Percentiles rank a stretch among this genome's conserved stretches.
Evolutionary conservation across 352 stramenopile species (phyloP).

Genomic region (Phytophthora brassicae): DNA sequence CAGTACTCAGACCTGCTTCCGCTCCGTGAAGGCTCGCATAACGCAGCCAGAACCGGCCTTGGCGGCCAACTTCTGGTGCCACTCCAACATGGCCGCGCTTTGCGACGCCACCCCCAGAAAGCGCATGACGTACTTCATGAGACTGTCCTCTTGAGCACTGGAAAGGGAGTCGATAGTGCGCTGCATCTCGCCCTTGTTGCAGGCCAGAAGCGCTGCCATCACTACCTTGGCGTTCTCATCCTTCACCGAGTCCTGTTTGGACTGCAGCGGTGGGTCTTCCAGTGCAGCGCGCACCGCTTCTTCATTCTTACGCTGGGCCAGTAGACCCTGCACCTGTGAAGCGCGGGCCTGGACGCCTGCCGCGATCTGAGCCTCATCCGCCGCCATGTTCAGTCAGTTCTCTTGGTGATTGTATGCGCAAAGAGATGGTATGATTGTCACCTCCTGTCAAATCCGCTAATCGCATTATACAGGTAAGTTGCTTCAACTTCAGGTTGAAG

Average conservation of each 20-base stretch:
- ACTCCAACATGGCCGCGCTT: conserved; percentile 85
- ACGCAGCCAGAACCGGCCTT: conserved; percentile 88
- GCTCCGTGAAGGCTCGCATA: conserved; percentile 87
- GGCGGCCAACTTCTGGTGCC: conserved; percentile 83
- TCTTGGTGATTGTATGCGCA: conserved; percentile 14
- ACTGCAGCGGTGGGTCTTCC: conserved; percentile 67
- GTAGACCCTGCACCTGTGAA: conserved; percentile 65
- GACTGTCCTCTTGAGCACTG: conserved; percentile 67
- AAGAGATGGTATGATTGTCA: conserved; percentile 15
- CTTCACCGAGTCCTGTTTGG: conserved; percentile 67
- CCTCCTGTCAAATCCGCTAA: conserved; percentile 15
- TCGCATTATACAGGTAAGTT: conserved; percentile 17
- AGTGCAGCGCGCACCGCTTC: conserved; percentile 75
- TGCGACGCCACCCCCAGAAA: conserved; percentile 73
- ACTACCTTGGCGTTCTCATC: conserved; percentile 81
- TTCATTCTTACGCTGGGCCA: conserved; percentile 80
- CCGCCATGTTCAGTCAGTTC: conserved; percentile 40
- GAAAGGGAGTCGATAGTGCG: conserved; percentile 74
- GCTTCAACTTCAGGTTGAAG: conserved; percentile 28
- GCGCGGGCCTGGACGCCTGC: conserved; percentile 62
- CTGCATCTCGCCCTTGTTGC: conserved; percentile 89
- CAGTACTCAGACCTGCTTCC: conserved; percentile 78
- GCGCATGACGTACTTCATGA: conserved; percentile 91
- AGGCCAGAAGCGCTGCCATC: conserved; percentile 69
- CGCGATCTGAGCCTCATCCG: conserved; percentile 56